Percentiles rank a stretch among this genome's conserved stretches.
Conservation (phyloP, 495 filamentous ascomycete genomes). For the Bryoglossum gracile region DNA sequence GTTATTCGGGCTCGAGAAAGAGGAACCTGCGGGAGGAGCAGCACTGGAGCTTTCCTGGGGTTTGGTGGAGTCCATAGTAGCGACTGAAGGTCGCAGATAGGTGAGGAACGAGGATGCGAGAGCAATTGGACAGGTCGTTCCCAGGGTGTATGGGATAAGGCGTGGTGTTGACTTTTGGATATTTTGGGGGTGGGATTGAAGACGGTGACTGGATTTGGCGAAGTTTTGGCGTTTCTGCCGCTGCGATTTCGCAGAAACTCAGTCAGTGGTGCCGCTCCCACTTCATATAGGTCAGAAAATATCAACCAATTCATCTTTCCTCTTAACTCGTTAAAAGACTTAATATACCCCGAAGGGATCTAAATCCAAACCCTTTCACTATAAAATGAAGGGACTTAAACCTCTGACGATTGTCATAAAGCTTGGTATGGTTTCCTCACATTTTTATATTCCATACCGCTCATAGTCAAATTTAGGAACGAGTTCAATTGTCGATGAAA, state of each 20-base stretch:
- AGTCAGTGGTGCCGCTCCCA: too few species aligned
- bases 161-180: conserved; percentile 7
- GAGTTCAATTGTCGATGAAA: conserved; percentile 95
- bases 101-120: conserved; percentile 4
- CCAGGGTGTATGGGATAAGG: conserved; percentile 6
- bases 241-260: conserved; percentile 8
- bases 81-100: background rate
- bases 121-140: conserved; percentile 13
- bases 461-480: conserved; percentile 60
- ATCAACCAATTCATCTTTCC: conserved; percentile 8
- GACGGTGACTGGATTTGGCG: conserved; percentile 15
- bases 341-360: too few species aligned
- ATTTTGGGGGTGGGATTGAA: background rate
- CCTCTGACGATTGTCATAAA: conserved; percentile 34
- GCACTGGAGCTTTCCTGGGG: background rate
- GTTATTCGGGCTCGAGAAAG: conserved; percentile 37
- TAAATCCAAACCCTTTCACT: too few species aligned
- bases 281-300: too few species aligned
- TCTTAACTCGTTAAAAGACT: too few species aligned
- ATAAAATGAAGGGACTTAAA: conserved; percentile 35
- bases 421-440: conserved; percentile 13
- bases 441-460: background rate
- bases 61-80: background rate
- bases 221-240: background rate
- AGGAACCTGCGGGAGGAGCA: background rate